Percentiles rank a stretch among this genome's conserved stretches.
These are phyloP conservation scores for Citrullus mucosospermus DNA, from an alignment of 306 rosid genomes.

Conservation along the genomic window DNA sequence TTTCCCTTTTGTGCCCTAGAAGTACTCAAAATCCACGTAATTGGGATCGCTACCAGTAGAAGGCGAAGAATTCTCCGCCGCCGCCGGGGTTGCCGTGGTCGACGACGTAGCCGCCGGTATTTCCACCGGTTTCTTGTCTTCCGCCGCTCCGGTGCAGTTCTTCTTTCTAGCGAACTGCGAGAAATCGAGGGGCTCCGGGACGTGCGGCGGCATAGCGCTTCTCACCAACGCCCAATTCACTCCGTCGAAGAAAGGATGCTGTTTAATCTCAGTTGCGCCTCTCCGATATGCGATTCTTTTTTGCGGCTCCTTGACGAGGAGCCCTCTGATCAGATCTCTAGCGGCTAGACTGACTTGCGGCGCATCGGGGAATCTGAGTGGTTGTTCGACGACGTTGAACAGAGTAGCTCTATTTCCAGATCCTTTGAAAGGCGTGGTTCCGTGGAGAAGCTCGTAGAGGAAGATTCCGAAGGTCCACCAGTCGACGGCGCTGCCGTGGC, in stretches of 20 bases:
- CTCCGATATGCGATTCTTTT: not conserved
- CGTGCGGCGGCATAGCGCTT: conserved; percentile 11
- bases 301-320: conserved; percentile 6
- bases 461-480: conserved; percentile 54
- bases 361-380: not conserved
- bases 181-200: conserved; percentile 6
- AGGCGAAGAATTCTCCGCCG: not conserved
- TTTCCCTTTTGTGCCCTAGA: conserved; percentile 15
- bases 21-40: conserved; percentile 40
- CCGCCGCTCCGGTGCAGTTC: not conserved
- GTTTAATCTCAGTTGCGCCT: conserved; percentile 11
- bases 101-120: not conserved
- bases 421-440: conserved; percentile 48
- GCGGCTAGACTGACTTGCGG: not conserved
- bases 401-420: conserved; percentile 9
- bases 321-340: conserved; percentile 6
- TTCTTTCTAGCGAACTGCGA: conserved; percentile 15
- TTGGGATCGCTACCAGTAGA: not conserved
- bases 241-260: conserved; percentile 12
- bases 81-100: conserved; percentile 1
- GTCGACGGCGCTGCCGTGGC: conserved; percentile 51
- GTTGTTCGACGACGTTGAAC: conserved; percentile 10
- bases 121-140: conserved; percentile 22
- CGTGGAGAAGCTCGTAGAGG: conserved; percentile 32
- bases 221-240: conserved; percentile 10